These are phyloP conservation scores for Glycine latifolia DNA, from an alignment of 306 rosid genomes.

Conservation along the genomic window DNA sequence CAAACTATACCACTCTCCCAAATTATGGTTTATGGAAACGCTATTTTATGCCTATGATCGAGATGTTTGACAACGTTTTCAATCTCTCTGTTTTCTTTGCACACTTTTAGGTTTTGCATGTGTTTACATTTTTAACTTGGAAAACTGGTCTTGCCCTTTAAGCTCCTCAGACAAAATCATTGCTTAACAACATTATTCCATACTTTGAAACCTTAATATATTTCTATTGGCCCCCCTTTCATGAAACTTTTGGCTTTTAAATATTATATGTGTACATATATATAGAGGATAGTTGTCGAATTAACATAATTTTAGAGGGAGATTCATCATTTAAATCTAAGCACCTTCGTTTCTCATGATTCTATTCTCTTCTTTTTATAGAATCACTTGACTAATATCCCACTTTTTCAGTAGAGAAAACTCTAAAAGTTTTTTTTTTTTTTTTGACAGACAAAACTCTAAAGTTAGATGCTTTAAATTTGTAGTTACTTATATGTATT, in stretches of 20 bases:
- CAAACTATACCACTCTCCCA: slow-evolving; percentile 20
- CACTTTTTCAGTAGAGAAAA: slow-evolving; percentile 19
- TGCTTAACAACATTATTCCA: slow-evolving; percentile 45
- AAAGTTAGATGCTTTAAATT: slow-evolving; percentile 34
- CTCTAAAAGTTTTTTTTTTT: too few species aligned
- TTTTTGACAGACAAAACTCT: background rate
- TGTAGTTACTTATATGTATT: background rate
- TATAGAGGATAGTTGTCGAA: slow-evolving; percentile 16
- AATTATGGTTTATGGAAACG: slow-evolving; percentile 46
- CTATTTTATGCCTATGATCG: background rate
- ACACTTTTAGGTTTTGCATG: slow-evolving; percentile 36
- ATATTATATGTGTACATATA: slow-evolving; percentile 9
- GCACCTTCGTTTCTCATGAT: slow-evolving; percentile 50
- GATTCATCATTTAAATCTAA: slow-evolving; percentile 49
- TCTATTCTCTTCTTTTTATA: slow-evolving; percentile 52
- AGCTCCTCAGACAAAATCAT: slow-evolving; percentile 53
- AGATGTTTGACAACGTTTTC: slow-evolving; percentile 39
- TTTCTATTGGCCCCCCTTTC: slow-evolving; percentile 16
- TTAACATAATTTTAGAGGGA: slow-evolving; percentile 18
- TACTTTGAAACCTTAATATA: slow-evolving; percentile 48
- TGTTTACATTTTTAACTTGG: slow-evolving; percentile 44
- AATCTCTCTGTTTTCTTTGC: slow-evolving; percentile 7
- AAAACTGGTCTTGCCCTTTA: slow-evolving; percentile 37
- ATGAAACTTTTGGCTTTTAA: slow-evolving; percentile 40
- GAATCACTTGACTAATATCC: slow-evolving; percentile 33